These are phyloP conservation scores for Stagonosporopsis chrysanthemi DNA, from an alignment of 2,329 filamentous ascomycete genomes.

Conservation along the genomic window DNA sequence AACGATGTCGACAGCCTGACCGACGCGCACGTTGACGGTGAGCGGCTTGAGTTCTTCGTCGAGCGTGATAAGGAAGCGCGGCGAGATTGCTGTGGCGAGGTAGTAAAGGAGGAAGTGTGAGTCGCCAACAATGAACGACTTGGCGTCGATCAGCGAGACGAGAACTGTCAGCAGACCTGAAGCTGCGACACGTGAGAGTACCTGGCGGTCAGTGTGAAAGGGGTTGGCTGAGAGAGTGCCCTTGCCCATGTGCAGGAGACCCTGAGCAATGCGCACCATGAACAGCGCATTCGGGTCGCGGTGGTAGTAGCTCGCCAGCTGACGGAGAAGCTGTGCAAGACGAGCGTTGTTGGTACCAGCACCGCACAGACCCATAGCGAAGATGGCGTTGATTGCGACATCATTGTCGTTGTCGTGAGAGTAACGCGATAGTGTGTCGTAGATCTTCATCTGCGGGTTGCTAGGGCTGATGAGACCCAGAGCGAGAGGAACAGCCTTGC, in stretches of 20 bases:
- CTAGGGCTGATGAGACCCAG: constrained; percentile 97
- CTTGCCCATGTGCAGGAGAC: constrained; percentile 98
- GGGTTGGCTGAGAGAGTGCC: constrained; percentile 94
- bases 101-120: constrained; percentile 97
- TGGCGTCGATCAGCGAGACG: constrained; percentile 93
- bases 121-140: constrained; percentile 77
- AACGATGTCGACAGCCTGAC: constrained; percentile 97
- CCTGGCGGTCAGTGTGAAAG: constrained; percentile 98
- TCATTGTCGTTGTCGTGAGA: constrained; percentile 99
- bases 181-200: constrained; percentile 88
- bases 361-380: constrained; percentile 96
- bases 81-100: constrained; percentile 95
- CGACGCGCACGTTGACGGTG: constrained; percentile 94
- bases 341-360: constrained; percentile 98
- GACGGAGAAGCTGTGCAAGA: constrained; percentile 89
- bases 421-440: constrained; percentile 96
- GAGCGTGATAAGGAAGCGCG: constrained; percentile 92
- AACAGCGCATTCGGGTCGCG: constrained; percentile 94
- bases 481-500: constrained; percentile 91
- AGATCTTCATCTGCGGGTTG: constrained; percentile 99
- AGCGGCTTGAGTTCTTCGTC: constrained; percentile 94
- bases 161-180: constrained; percentile 89
- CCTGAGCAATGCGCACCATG: constrained; percentile 98
- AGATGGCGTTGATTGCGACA: constrained; percentile 97
- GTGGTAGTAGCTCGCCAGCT: constrained; percentile 98